A percentile compares a stretch with the other conserved stretches of the same genome.
Evolutionary conservation across 805 yeast species (phyloP).

Genomic region (Spathaspora arborariae): DNA sequence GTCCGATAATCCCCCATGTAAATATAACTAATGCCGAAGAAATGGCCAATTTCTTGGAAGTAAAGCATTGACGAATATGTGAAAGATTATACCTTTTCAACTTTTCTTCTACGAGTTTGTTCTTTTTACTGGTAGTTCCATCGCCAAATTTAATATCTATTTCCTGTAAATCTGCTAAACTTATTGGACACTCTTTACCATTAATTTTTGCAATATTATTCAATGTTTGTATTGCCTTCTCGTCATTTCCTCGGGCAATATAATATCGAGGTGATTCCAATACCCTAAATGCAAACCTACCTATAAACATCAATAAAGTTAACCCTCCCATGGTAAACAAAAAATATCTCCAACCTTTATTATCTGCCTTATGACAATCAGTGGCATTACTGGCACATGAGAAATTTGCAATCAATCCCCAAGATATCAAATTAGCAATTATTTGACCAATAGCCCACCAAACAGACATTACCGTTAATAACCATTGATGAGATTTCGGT

Average conservation of each 20-base stretch:
- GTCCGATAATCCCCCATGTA: conserved; percentile 57
- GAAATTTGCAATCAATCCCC: conserved; percentile 52
- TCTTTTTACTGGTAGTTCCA: conserved; percentile 9
- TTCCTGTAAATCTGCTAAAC: conserved; percentile 42
- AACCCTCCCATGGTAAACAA: conserved; percentile 51
- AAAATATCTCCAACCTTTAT: conserved; percentile 64
- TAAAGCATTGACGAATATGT: conserved; percentile 47
- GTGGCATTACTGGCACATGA: conserved; percentile 35
- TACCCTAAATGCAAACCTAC: conserved; percentile 37
- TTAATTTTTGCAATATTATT: conserved; percentile 46
- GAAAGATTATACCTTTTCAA: conserved; percentile 22
- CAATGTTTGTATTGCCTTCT: conserved; percentile 41
- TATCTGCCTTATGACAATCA: conserved; percentile 43
- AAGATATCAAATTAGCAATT: conserved; percentile 46
- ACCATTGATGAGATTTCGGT: conserved; percentile 23
- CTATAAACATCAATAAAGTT: conserved; percentile 36
- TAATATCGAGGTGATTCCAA: conserved; percentile 57
- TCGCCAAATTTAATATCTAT: conserved; percentile 34
- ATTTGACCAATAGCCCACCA: conserved; percentile 68
- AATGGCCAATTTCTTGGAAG: conserved; percentile 39
- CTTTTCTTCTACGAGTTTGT: conserved; percentile 23
- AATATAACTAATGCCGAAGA: conserved; percentile 39
- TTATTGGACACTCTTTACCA: conserved; percentile 35
- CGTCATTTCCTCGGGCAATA: conserved; percentile 50
- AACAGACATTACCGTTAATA: conserved; percentile 37